Conservation (phyloP, 2,329 filamentous ascomycete genomes). For the Alternaria postmessia region DNA sequence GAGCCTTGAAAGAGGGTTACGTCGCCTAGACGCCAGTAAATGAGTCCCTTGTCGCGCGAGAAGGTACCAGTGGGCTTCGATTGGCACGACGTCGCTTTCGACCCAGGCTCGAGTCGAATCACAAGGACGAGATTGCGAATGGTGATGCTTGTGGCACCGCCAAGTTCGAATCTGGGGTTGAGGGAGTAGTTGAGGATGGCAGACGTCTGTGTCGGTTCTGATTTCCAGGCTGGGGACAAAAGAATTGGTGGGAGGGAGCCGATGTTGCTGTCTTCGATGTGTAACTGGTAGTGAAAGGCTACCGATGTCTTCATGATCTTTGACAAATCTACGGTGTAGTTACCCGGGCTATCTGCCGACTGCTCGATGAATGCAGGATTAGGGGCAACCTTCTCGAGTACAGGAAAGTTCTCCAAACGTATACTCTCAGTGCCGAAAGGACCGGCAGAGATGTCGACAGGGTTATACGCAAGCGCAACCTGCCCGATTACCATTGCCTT, state of each 20-base stretch:
- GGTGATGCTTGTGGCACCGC: constrained; percentile 57
- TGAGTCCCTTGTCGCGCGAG: constrained; percentile 75
- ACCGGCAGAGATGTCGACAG: constrained; percentile 55
- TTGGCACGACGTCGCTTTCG: constrained; percentile 72
- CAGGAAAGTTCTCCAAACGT: constrained; percentile 84
- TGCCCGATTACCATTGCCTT: constrained; percentile 83
- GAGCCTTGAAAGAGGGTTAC: constrained; percentile 69
- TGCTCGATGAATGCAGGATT: constrained; percentile 91
- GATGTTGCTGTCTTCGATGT: constrained; percentile 66
- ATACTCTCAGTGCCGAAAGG: constrained; percentile 67
- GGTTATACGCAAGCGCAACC: constrained; percentile 85
- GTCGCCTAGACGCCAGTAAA: constrained; percentile 83
- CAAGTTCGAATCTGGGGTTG: constrained; percentile 71
- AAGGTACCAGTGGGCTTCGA: constrained; percentile 84
- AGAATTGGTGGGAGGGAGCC: constrained; percentile 74
- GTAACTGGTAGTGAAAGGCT: constrained; percentile 92
- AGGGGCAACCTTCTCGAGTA: constrained; percentile 90
- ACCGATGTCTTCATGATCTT: constrained; percentile 76
- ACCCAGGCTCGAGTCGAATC: constrained; percentile 70
- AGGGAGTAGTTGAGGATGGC: constrained; percentile 84
- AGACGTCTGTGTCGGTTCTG: constrained; percentile 84
- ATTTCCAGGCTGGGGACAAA: constrained; percentile 80
- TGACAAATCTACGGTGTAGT: constrained; percentile 78
- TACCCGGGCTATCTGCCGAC: constrained; percentile 72
- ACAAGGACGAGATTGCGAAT: constrained; percentile 80